Conservation (phyloP, 495 filamentous ascomycete genomes). For the Penicillium crystallinum region DNA sequence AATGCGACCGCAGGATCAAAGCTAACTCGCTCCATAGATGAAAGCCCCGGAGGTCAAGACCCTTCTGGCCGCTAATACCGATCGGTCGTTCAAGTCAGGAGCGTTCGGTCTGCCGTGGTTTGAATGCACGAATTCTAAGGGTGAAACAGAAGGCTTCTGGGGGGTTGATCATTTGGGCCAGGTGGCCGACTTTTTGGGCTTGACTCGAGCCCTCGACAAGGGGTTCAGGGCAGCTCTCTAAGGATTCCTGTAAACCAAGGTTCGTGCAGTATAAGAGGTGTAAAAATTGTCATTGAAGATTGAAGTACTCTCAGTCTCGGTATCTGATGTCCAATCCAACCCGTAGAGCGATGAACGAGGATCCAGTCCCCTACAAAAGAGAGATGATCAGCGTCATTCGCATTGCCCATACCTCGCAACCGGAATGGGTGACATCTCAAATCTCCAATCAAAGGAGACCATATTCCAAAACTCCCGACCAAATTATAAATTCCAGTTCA, state of each 20-base stretch:
- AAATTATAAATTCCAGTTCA: background rate
- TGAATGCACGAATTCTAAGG: slow-evolving; percentile 54
- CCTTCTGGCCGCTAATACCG: slow-evolving; percentile 49
- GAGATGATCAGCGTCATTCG: background rate
- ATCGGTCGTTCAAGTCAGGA: slow-evolving; percentile 52
- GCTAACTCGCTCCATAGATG: slow-evolving; percentile 17
- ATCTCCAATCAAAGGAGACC: slow-evolving; percentile 3
- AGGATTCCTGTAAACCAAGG: background rate
- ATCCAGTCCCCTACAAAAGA: background rate
- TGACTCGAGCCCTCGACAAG: slow-evolving; percentile 36
- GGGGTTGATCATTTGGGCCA: slow-evolving; percentile 66
- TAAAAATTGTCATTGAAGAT: background rate
- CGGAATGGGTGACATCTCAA: background rate
- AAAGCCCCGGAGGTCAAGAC: slow-evolving; percentile 48
- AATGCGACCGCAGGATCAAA: background rate
- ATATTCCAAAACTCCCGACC: background rate
- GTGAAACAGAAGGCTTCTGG: slow-evolving; percentile 60
- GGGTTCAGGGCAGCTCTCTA: slow-evolving; percentile 30
- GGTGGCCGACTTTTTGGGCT: slow-evolving; percentile 55
- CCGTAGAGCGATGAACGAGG: background rate
- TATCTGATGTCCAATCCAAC: background rate
- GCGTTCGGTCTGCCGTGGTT: slow-evolving; percentile 74
- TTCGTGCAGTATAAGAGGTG: background rate
- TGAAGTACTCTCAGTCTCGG: background rate
- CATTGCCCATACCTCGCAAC: background rate